Conservation (phyloP, 2,329 filamentous ascomycete species). For the Fusarium sp. region DNA sequence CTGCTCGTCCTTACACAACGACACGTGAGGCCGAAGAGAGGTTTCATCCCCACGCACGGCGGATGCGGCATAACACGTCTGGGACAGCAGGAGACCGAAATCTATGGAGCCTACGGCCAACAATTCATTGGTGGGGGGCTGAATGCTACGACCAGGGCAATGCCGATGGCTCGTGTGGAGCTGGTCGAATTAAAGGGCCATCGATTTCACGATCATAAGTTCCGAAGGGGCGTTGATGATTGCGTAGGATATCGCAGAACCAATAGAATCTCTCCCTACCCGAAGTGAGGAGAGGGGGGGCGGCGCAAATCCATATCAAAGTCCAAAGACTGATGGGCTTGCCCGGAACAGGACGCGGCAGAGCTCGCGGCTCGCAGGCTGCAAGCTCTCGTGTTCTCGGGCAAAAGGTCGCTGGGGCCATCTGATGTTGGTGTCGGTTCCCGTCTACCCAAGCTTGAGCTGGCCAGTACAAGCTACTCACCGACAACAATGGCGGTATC, state of each 20-base stretch:
- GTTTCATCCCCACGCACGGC: slow-evolving; percentile 48
- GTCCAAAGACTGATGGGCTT: slow-evolving; percentile 33
- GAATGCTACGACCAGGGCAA: slow-evolving; percentile 32
- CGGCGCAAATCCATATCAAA: slow-evolving; percentile 34
- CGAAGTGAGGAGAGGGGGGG: slow-evolving; percentile 48
- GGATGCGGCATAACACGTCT: slow-evolving; percentile 46
- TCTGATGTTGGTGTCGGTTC: slow-evolving; percentile 40
- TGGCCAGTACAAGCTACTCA: slow-evolving; percentile 35
- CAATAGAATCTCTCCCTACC: slow-evolving; percentile 50
- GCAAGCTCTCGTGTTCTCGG: slow-evolving; percentile 46
- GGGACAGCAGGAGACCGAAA: slow-evolving; percentile 33
- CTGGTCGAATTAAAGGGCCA: slow-evolving; percentile 35
- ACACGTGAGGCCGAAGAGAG: slow-evolving; percentile 48
- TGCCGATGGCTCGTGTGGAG: slow-evolving; percentile 37
- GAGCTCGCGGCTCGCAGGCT: slow-evolving; percentile 32
- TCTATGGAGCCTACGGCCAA: slow-evolving; percentile 34
- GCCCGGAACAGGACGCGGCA: slow-evolving; percentile 35
- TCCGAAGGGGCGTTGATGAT: slow-evolving; percentile 39
- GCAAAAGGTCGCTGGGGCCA: slow-evolving; percentile 35
- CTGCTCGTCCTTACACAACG: slow-evolving; percentile 42
- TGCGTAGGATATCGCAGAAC: slow-evolving; percentile 40
- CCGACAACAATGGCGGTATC: slow-evolving; percentile 23
- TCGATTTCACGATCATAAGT: slow-evolving; percentile 42
- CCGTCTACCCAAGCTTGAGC: slow-evolving; percentile 35
- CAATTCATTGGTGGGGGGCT: slow-evolving; percentile 27